Evolutionary conservation across 148 eudicot genomes (phyloP).

Genomic region (Rhododendron griersonianum): DNA sequence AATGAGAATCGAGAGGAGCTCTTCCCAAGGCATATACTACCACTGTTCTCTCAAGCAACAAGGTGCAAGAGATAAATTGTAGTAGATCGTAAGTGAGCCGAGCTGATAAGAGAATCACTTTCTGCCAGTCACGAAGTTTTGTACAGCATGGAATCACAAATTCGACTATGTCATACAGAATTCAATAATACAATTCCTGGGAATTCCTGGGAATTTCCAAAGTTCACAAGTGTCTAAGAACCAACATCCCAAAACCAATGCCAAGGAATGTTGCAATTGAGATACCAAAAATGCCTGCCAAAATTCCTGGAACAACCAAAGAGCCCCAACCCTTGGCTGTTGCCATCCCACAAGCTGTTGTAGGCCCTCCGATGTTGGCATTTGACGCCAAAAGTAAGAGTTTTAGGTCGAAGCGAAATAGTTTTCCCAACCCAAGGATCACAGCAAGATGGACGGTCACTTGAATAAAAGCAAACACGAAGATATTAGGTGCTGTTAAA

Average conservation of each 20-base stretch:
- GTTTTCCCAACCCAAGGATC: conserved; percentile 64
- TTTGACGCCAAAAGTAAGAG: conserved; percentile 74
- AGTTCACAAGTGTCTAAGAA: conserved; percentile 58
- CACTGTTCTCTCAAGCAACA: background rate
- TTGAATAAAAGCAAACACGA: conserved; percentile 76
- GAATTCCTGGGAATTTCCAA: background rate
- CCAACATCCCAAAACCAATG: conserved; percentile 52
- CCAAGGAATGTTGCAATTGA: conserved; percentile 86
- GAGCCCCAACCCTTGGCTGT: conserved; percentile 91
- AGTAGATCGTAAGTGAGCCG: background rate
- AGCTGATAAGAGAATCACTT: background rate
- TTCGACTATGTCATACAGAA: background rate
- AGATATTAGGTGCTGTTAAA: conserved; percentile 70
- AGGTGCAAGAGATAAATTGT: background rate
- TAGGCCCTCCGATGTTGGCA: conserved; percentile 92
- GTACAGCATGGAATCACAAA: background rate
- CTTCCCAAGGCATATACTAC: background rate
- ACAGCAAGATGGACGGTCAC: conserved; percentile 60
- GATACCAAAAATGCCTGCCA: conserved; percentile 87
- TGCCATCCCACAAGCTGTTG: conserved; percentile 98
- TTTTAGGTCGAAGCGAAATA: conserved; percentile 58
- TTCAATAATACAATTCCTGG: background rate
- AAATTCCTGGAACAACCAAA: conserved; percentile 76
- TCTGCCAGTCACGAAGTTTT: background rate
- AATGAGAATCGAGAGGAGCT: background rate